A percentile compares a stretch with the other conserved stretches of the same genome.
These are phyloP conservation scores for Forsythia viridissima DNA, from an alignment of 257 asterid species.

Conservation along the genomic window DNA sequence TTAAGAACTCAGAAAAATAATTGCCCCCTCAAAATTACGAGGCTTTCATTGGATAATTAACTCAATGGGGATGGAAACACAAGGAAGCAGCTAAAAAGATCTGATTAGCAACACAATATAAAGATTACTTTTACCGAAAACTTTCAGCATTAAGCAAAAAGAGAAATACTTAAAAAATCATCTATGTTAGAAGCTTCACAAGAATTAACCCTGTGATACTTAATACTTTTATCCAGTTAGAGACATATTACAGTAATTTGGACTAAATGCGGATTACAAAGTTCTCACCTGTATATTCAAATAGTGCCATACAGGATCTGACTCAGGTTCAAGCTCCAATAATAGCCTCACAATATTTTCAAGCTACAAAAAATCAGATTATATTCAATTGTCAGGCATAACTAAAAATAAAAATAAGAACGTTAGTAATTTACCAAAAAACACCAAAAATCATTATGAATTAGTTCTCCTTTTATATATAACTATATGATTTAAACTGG, in stretches of 20 bases:
- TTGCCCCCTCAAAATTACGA: neutral
- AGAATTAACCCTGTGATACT: constrained; percentile 13
- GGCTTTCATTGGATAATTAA: constrained; percentile 14
- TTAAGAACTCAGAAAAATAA: constrained; percentile 22
- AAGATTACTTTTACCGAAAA: neutral
- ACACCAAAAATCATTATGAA: too few relatives aligned
- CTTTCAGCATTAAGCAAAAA: neutral
- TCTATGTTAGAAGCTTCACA: constrained; percentile 15
- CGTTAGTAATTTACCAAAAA: constrained; percentile 8
- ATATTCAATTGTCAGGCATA: constrained; percentile 26
- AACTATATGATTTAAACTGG: neutral
- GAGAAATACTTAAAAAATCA: neutral
- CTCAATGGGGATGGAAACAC: constrained; percentile 19
- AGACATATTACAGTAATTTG: neutral
- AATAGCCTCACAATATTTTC: constrained; percentile 93
- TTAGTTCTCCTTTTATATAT: neutral
- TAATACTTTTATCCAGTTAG: neutral
- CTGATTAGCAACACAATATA: neutral
- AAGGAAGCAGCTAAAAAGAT: constrained; percentile 12
- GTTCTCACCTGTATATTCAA: constrained; percentile 76
- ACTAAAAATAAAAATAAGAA: constrained; percentile 1
- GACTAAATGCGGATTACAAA: constrained; percentile 15
- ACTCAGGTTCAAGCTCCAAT: constrained; percentile 94
- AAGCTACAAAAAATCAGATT: constrained; percentile 67
- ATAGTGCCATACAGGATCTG: constrained; percentile 97